Evolutionary conservation across 2,329 filamentous ascomycete species (phyloP).

Genomic region (Trematosphaeria pertusa): DNA sequence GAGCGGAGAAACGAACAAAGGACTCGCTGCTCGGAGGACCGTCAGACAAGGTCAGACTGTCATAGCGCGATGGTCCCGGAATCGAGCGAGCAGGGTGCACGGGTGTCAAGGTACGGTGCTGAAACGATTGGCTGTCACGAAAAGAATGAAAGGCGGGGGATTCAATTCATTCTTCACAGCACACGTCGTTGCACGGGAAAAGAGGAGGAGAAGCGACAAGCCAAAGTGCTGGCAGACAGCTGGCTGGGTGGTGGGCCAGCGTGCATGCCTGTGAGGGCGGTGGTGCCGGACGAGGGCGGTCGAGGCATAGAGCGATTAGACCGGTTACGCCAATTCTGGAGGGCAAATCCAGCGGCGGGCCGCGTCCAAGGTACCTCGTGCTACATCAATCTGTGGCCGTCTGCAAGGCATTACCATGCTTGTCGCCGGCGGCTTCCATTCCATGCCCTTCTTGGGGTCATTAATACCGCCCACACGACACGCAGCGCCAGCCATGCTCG

Average conservation of each 20-base stretch:
- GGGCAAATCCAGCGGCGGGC: conserved; percentile 37
- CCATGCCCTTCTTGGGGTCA: conserved; percentile 16
- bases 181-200: not conserved
- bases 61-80: conserved; percentile 48
- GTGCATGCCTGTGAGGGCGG: conserved; percentile 37
- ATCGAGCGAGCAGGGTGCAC: conserved; percentile 47
- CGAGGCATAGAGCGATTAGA: conserved; percentile 36
- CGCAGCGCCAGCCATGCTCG: not conserved
- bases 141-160: conserved; percentile 36
- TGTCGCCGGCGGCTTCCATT: conserved; percentile 27
- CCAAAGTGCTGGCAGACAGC: conserved; percentile 10
- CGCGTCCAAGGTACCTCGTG: conserved; percentile 42
- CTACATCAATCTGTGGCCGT: conserved; percentile 34
- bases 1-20: conserved; percentile 43
- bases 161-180: conserved; percentile 21
- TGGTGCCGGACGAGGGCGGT: conserved; percentile 45
- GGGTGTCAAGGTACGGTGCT: conserved; percentile 45
- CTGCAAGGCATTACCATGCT: conserved; percentile 39
- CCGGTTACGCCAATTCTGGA: conserved; percentile 40
- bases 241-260: conserved; percentile 35
- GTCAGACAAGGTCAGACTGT: conserved; percentile 50
- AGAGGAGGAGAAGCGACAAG: conserved; percentile 6
- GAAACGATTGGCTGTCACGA: conserved; percentile 50
- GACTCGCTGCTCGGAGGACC: conserved; percentile 39
- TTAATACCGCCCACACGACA: conserved; percentile 4